Base-by-base conservation (phyloP, 2,329 filamentous ascomycete species). In the Phaeomoniella chlamydospora region DNA sequence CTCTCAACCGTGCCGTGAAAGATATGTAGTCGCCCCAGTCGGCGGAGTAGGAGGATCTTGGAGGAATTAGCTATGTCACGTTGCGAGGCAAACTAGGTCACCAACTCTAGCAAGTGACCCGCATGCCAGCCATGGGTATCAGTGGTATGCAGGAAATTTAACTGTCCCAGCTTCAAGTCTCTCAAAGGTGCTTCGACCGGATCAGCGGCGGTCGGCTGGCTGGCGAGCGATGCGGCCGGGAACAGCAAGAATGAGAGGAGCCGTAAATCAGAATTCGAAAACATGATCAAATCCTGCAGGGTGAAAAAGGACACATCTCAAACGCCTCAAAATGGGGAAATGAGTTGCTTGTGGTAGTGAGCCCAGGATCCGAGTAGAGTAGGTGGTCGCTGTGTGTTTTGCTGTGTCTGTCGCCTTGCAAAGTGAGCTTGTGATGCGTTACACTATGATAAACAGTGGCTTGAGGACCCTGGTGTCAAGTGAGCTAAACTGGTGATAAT, bases 21-120 rank as follows among this genome's bases (percentile, higher is more conserved):
- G 88, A 94, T 49, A 96, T 72, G 58, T 96, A 98, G 60, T 98
- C 90, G 39, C 90, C 90, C 86, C 90, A 96, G 57, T 98, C 90
- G 33, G 85, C 88, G 4, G 84, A 87, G 58, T 92, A 98, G 41
- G 90, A 88, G 2, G 85, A 70, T 61, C 80, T 85, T 6, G 42
- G 17, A 37, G 15, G 18, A 29, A 35, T 33, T 17, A 35, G 13
- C 16, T 37, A 22, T 31, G n/a, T 38, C 18, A 13, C 17, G 34
- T 26, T 1, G 31, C 19, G 14, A 26, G 29, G 4, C 38, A 22
- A 30, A 36, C 33, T 29, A 18, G 36, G 34, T 31, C 16, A 50
- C 70, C 51, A 64, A 85, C 78, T 98, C 90, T 63, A 87, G 79
- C 4, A 96, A 62, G 65, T 98, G 90, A 1, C 90, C 90, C 6